Percentiles rank a stretch among this genome's conserved stretches.
These are phyloP conservation scores for Stereocaulon alpinum DNA, from an alignment of 495 filamentous ascomycete species.

Conservation along the genomic window DNA sequence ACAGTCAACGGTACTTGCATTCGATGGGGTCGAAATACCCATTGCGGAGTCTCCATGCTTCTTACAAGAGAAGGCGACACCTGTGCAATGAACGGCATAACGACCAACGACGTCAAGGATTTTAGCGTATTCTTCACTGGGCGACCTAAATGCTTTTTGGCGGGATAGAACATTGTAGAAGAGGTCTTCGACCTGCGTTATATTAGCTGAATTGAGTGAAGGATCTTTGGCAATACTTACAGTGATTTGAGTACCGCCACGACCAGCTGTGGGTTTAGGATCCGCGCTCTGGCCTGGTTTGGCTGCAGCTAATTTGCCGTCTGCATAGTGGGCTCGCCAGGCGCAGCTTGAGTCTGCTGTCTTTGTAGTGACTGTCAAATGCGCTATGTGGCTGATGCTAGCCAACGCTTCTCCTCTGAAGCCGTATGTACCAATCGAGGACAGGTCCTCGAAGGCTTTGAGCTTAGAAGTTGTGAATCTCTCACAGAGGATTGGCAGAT, in stretches of 20 bases:
- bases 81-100: conserved; percentile 88
- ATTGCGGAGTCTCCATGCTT: conserved; percentile 83
- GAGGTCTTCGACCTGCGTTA: conserved; percentile 70
- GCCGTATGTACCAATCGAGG: conserved; percentile 86
- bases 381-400: conserved; percentile 97
- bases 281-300: conserved; percentile 89
- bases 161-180: conserved; percentile 94
- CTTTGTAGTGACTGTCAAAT: conserved; percentile 88
- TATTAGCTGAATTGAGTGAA: background rate
- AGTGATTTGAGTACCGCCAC: conserved; percentile 93
- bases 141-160: conserved; percentile 78
- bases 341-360: conserved; percentile 83
- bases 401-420: conserved; percentile 96
- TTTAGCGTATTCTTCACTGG: conserved; percentile 94
- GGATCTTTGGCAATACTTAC: conserved; percentile 32
- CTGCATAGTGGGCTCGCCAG: conserved; percentile 77
- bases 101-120: conserved; percentile 91
- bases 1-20: conserved; percentile 62
- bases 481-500: conserved; percentile 88
- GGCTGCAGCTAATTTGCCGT: conserved; percentile 70
- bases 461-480: conserved; percentile 96
- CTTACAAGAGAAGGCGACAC: conserved; percentile 91
- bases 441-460: conserved; percentile 88
- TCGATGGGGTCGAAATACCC: conserved; percentile 66
- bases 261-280: conserved; percentile 79